Conservation (phyloP, 805 yeast genomes). For the Monosporozyma unispora region DNA sequence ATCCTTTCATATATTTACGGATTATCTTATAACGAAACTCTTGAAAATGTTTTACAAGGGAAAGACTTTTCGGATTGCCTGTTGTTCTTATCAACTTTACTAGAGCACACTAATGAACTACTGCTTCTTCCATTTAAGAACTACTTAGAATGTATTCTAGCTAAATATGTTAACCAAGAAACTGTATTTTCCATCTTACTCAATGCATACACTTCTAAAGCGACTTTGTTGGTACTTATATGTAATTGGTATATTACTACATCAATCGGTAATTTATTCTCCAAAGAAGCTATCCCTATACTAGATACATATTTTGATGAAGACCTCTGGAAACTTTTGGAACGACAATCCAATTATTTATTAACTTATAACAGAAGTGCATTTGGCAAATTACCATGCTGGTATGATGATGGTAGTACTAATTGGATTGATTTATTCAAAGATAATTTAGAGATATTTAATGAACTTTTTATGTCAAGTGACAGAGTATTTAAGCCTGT, state of each 20-base stretch:
- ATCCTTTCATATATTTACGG: conserved; percentile 55
- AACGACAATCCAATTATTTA: conserved; percentile 8
- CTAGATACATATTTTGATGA: conserved; percentile 23
- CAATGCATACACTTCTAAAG: conserved; percentile 44
- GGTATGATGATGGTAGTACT: conserved; percentile 28
- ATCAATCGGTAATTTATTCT: conserved; percentile 54
- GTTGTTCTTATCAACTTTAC: conserved; percentile 40
- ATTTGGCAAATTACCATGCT: conserved; percentile 8
- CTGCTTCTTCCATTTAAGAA: conserved; percentile 50
- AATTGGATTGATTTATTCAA: conserved; percentile 31
- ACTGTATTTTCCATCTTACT: conserved; percentile 50
- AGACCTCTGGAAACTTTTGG: conserved; percentile 19
- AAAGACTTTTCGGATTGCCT: conserved; percentile 9
- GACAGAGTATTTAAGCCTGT: conserved; percentile 31
- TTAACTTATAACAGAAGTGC: not conserved
- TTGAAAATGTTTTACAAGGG: conserved; percentile 14
- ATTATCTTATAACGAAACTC: conserved; percentile 9
- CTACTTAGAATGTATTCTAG: conserved; percentile 50
- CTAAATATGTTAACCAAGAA: conserved; percentile 47
- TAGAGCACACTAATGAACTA: conserved; percentile 56
- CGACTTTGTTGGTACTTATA: conserved; percentile 46
- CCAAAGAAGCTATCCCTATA: conserved; percentile 36
- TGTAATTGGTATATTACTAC: conserved; percentile 62
- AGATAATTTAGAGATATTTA: conserved; percentile 30
- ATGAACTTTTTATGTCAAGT: conserved; percentile 34